Base-by-base conservation (phyloP, 331 rosid genomes). In the Erythrophleum ivorense region DNA sequence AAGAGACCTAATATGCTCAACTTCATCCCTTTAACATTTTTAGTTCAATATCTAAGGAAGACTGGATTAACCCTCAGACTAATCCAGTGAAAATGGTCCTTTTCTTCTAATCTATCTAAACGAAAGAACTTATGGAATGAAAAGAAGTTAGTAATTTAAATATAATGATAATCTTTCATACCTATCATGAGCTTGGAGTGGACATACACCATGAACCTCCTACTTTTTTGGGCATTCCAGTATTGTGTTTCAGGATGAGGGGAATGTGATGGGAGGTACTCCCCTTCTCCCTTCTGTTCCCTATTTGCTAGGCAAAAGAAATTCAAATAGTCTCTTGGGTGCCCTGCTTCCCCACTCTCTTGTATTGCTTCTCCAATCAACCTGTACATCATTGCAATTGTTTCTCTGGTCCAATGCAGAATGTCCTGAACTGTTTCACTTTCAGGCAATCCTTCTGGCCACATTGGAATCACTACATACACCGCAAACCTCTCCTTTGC, bases 151-250 rank as follows among this genome's bases (percentile, higher is more conserved):
- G 2, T 77, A 12, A 40, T 21, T 33, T 16, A 18, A 66, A 41
- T 66, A 52, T 46, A 50, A 41, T 50, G 58, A 1, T 85, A 12
- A 88, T 13, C 78, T 55, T 84, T 14, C 83, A 53, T 85, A 93
- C 98, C 98, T 83, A 95, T 95, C 97, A 95, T 95, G 91, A 93
- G 85, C 85, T 95, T 93, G 34, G 98, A 85, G 82, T 95, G 98
- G 81, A 95, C 97, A 74, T 93, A 95, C 66, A 95, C 89, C 97
- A 94, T 92, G 91, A 95, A 95, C 62, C 97, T 91, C 50, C 95
- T 83, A 19, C 85, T 53, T 2, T 87, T 78, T 60, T 95, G 98
- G 48, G 94, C 94, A 76, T 85, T 83, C 82, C 76, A 78, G 43
- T 95, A 95, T 60, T 92, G 96, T 62, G 85, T 86, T 73, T 87